Evolutionary conservation across 2,329 filamentous ascomycete genomes (phyloP), one percentile per base, ranked within the genome.

Genomic region (Aspergillus brasiliensis): DNA sequence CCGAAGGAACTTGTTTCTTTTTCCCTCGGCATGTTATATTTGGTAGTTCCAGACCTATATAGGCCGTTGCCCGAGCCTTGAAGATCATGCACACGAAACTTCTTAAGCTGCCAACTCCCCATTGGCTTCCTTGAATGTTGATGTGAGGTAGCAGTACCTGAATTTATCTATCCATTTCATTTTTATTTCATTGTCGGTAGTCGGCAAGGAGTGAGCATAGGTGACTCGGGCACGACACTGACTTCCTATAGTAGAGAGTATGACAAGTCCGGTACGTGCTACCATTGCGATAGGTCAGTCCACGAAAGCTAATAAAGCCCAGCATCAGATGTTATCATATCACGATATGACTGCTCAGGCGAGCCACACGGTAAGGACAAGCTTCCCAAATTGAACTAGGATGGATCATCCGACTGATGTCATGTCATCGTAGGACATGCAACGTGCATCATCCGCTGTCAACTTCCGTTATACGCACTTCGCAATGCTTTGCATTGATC

Each of bases 401-500:
- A 56, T 47, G 15, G 37, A 37, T 48, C 48, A 60, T 47, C 40
- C 47, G 49, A 58, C 57, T 62, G 49, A 62, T 62, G 15, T 53
- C 42, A 65, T 47, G 28, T 19, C 13, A 15, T 34, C 23, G 53
- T 54, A 71, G 68, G 48, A 68, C 2, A 59, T 63, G 28, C 57
- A 62, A 54, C 60, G 65, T 37, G 63, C 66, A 56, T 47, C 65
- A 15, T 54, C 58, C 19, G 60, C 61, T 40, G 56, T 67, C 10
- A 64, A 68, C 19, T 64, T 72, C 10, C 69, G 71, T 23, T 73
- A 74, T 34, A 66, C 70, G 5, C 75, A 77, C 54, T 77, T 72
- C 51, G 74, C 73, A n/a, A 64, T 77, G 57, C 67, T 77, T 38
- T 77, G 74, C 53, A 66, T 76, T 28, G 73, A 77, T 51, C 67